Percentiles rank a stretch among this genome's conserved stretches.
Evolutionary conservation across 768 basidiomycete species (phyloP).

Genomic region (Psilocybe sp.): DNA sequence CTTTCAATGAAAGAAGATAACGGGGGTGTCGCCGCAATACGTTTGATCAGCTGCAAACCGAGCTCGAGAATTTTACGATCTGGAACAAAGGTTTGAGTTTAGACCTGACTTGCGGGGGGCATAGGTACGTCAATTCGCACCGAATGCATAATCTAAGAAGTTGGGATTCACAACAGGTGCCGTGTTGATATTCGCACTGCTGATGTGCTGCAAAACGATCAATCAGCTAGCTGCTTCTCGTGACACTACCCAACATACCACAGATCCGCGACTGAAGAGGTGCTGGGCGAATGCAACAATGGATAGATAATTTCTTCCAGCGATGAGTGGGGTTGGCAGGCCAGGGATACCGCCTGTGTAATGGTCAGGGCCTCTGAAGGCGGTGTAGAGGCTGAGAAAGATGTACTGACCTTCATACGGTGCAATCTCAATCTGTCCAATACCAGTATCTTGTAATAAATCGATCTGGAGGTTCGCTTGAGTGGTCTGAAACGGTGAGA

Average conservation of each 20-base stretch:
- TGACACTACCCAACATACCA: neutral
- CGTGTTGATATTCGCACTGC: neutral
- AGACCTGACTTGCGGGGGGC: neutral
- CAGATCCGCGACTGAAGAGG: neutral
- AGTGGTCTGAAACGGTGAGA: too few relatives aligned
- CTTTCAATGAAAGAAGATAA: too few relatives aligned
- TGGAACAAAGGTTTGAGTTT: neutral
- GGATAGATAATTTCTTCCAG: neutral
- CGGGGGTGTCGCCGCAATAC: too few relatives aligned
- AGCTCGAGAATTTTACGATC: neutral
- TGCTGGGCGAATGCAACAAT: neutral
- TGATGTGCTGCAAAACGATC: neutral
- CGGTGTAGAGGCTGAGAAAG: too few relatives aligned
- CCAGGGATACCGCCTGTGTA: neutral
- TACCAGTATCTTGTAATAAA: too few relatives aligned
- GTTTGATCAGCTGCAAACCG: too few relatives aligned
- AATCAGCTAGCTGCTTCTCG: neutral
- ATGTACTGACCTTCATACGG: too few relatives aligned
- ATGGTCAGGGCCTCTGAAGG: neutral
- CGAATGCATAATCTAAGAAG: neutral
- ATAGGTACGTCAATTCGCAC: neutral
- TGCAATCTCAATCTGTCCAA: too few relatives aligned
- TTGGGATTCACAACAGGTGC: neutral
- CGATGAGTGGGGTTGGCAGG: neutral
- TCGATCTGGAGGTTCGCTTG: too few relatives aligned